These are phyloP conservation scores for Fusarium sp. DNA, from an alignment of 2,329 filamentous ascomycete species.

Conservation along the genomic window DNA sequence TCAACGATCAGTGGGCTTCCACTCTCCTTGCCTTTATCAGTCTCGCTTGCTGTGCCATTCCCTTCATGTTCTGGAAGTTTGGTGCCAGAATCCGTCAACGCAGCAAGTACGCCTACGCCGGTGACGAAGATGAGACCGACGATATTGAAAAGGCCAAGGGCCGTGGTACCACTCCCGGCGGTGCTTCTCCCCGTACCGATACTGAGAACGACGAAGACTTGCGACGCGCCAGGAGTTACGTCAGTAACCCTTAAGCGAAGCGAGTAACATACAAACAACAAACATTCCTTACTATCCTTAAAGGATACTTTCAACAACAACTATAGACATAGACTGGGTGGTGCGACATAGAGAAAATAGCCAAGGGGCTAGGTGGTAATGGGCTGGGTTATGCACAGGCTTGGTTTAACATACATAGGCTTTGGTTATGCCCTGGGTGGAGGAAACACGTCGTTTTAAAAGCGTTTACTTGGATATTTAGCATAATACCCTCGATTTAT, in stretches of 20 bases:
- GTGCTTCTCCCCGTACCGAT: constrained; percentile 46
- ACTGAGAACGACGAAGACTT: constrained; percentile 53
- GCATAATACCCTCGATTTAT: constrained; percentile 42
- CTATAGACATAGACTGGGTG: constrained; percentile 9
- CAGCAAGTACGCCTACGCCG: constrained; percentile 80
- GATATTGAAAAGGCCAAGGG: constrained; percentile 55
- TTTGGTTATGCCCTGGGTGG: constrained; percentile 6
- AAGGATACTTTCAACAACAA: background rate
- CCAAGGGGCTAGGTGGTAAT: constrained; percentile 15
- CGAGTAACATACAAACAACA: background rate
- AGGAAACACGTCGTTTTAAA: constrained; percentile 3
- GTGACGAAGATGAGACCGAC: constrained; percentile 58
- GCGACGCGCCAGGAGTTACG: constrained; percentile 58
- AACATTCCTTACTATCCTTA: constrained; percentile 3
- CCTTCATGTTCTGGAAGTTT: constrained; percentile 84
- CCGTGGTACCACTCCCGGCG: constrained; percentile 31
- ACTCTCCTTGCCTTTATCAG: constrained; percentile 79
- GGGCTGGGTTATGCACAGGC: constrained; percentile 1
- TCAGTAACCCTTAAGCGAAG: constrained; percentile 56
- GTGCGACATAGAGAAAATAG: background rate
- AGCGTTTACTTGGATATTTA: constrained; percentile 32
- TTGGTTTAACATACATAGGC: constrained; percentile 16
- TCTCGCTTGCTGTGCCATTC: constrained; percentile 83
- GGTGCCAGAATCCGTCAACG: constrained; percentile 76
- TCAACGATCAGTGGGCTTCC: constrained; percentile 82